phyloP scores from a whole-genome alignment of 2,329 filamentous ascomycete species.

The Colletotrichum camelliae region DNA sequence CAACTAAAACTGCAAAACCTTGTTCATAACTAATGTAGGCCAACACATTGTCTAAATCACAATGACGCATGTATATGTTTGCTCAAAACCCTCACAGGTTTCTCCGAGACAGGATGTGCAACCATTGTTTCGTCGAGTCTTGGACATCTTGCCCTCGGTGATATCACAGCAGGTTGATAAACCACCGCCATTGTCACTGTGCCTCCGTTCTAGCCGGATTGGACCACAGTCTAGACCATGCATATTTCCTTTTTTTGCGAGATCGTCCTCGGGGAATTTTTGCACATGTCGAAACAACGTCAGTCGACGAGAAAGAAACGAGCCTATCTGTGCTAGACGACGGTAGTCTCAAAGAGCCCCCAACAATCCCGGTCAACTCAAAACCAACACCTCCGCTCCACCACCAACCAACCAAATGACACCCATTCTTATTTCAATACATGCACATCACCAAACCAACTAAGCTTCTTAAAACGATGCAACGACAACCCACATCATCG shows the following conservation, averaged over 20 bases:
- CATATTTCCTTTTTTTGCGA: not conserved
- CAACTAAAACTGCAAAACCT: not conserved
- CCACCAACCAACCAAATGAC: not conserved
- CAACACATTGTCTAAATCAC: not conserved
- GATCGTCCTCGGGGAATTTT: not conserved
- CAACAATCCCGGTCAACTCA: not conserved
- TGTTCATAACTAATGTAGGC: not conserved
- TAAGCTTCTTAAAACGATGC: not conserved
- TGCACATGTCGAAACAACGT: not conserved
- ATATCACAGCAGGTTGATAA: not conserved
- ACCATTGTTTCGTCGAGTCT: not conserved
- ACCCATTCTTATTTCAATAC: not conserved
- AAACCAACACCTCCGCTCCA: not conserved
- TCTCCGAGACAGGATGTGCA: not conserved
- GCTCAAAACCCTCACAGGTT: not conserved
- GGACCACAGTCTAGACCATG: not conserved
- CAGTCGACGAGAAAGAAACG: not conserved
- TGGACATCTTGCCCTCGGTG: not conserved
- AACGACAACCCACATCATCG: not conserved
- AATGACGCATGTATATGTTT: not conserved
- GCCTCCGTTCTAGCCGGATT: not conserved
- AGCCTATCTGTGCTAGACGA: not conserved
- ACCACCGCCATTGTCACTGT: not conserved
- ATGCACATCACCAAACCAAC: not conserved
- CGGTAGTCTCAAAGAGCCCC: not conserved